Base-by-base conservation (phyloP, 768 basidiomycete species). In the Termitomyces sp. region DNA sequence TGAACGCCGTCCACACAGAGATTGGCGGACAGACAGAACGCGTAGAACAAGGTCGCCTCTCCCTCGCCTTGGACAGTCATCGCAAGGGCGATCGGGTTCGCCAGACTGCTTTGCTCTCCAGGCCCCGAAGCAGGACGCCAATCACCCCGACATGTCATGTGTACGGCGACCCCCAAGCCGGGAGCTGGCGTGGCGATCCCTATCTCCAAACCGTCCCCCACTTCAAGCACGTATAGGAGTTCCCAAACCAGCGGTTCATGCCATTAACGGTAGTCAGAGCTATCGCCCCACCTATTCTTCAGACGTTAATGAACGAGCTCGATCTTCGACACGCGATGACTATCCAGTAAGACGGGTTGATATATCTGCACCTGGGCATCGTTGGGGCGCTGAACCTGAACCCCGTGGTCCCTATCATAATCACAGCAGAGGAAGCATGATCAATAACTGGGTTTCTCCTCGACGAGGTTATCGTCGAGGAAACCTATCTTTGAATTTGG, bases 1-100 rank as follows among this genome's bases (percentile, higher is more conserved):
- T 34, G 65, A 65, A 18, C 68, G 63, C 0, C 66, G 68, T 11
- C n/a, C 58, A 13, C 61, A 63, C 20, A 62, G 70, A 15, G 60
- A 59, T 3, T 59, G 70, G 53, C 57, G 56, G n/a, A 31, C 22
- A 46, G 58, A 63, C 33, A 58, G 48, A 11, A 47, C 54, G 30
- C 56, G 8, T 31, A 60, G 59, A 48, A 39, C 27, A 18, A 51
- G 54, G 39, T 58, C 58, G 3, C 58, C 53, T n/a, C 34, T 37
- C 39, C 39, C 39, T 41, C 27, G 31, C n/a, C 13, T 33, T 36
- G 54, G 47, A 44, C 34, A 46, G n/a, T 24, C 50, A 39, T 27
- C 31, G 2, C 58, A 36, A 27, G n/a, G 54, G 41, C 30, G 58
- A 12, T 39, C 37, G 22, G 9, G 11, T 42, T 50, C 58, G 12